Conservation (phyloP, 352 stramenopile genomes). For the Pythium guiyangense region DNA sequence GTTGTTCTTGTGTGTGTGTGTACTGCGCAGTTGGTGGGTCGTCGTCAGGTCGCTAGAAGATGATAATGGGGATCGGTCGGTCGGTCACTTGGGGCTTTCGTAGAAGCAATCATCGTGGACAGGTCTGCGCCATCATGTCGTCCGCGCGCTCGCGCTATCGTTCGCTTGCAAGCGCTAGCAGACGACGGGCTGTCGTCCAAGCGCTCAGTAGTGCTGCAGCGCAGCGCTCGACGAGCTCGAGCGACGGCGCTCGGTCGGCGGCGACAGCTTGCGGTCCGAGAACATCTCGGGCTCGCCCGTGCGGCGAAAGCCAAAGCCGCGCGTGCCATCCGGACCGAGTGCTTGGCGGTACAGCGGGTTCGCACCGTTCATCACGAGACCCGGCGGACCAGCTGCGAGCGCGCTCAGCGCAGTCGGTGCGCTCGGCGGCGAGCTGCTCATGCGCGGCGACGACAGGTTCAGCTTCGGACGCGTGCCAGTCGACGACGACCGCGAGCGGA, state of each 20-base stretch:
- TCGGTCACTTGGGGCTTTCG: not conserved
- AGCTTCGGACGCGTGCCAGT: slow-evolving; percentile 56
- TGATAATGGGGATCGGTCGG: not conserved
- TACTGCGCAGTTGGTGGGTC: no score
- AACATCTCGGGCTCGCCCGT: slow-evolving; percentile 59
- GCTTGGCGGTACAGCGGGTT: slow-evolving; percentile 73
- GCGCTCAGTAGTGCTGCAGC: slow-evolving; percentile 15
- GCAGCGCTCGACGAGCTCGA: slow-evolving; percentile 57
- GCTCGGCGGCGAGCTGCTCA: slow-evolving; percentile 41
- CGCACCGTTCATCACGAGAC: slow-evolving; percentile 34
- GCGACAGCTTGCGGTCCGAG: slow-evolving; percentile 48
- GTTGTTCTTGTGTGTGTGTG: no score
- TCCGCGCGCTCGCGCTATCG: not conserved
- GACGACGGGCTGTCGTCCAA: no score
- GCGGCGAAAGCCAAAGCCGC: slow-evolving; percentile 74
- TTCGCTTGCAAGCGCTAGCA: not conserved
- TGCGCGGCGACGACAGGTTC: slow-evolving; percentile 53
- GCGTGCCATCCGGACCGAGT: slow-evolving; percentile 72
- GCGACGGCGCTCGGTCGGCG: slow-evolving; percentile 58
- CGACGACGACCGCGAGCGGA: slow-evolving; percentile 53
- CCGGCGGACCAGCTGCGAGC: slow-evolving; percentile 24
- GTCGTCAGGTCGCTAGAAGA: no score
- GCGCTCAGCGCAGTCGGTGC: slow-evolving; percentile 15
- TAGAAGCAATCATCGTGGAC: no score
- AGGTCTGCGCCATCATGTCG: not conserved